phyloP scores from a whole-genome alignment of 2,329 filamentous ascomycete genomes.

The Colletotrichum shisoi region DNA sequence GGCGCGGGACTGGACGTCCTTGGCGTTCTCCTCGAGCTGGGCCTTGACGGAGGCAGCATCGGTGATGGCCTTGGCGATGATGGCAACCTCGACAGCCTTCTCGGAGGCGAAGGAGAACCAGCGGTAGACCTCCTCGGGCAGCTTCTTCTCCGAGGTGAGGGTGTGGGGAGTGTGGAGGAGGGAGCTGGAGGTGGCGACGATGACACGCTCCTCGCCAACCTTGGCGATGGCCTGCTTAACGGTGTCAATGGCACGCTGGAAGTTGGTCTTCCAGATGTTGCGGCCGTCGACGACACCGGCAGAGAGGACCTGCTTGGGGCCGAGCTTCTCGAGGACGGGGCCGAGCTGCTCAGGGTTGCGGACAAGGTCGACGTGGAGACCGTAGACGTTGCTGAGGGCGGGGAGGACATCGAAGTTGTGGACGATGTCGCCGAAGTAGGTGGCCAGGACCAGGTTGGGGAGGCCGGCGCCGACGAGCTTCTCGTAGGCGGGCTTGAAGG shows the following conservation, averaged over 20 bases:
- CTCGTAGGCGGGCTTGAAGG: conserved; percentile 98
- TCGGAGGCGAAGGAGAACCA: conserved; percentile 99
- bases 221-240: conserved; percentile 91
- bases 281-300: conserved; percentile 97
- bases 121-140: conserved; percentile 71
- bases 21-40: conserved; percentile 95
- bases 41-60: conserved; percentile 86
- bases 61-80: conserved; percentile 96
- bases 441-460: conserved; percentile 88
- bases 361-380: conserved; percentile 93
- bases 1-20: conserved; percentile 88
- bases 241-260: conserved; percentile 90
- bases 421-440: conserved; percentile 99
- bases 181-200: conserved; percentile 95
- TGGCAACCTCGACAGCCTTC: conserved; percentile 88
- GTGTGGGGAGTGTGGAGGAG: conserved; percentile 99
- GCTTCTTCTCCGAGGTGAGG: conserved; percentile 97
- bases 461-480: conserved; percentile 81
- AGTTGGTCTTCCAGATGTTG: conserved; percentile 99
- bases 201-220: conserved; percentile 96
- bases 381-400: conserved; percentile 68
- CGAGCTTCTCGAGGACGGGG: conserved; percentile 81
- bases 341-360: conserved; percentile 98
- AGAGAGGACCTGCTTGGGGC: conserved; percentile 88
- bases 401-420: conserved; percentile 95